phyloP scores from a whole-genome alignment of 805 yeast species.

The Komagataella ulmi region DNA sequence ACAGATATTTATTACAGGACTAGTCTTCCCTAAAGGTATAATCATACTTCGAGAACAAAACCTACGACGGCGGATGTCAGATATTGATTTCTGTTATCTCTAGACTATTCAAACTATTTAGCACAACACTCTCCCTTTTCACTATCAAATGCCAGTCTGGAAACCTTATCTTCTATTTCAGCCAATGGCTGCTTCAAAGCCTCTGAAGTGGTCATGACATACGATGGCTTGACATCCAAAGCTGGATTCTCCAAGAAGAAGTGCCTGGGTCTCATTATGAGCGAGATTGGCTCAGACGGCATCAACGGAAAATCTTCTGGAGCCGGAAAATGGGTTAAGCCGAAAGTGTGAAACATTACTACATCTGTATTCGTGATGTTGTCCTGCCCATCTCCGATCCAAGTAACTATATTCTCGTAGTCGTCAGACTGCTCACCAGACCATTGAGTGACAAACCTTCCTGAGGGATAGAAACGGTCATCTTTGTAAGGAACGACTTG shows the following conservation, averaged over 20 bases:
- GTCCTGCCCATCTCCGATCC: slow-evolving; percentile 53
- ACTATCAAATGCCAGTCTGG: slow-evolving; percentile 34
- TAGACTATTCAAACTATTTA: not conserved
- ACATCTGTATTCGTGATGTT: slow-evolving; percentile 56
- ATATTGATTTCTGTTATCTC: not conserved
- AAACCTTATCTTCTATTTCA: slow-evolving; percentile 33
- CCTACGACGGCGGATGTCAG: not conserved
- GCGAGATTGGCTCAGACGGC: slow-evolving; percentile 76
- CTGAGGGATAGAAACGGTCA: slow-evolving; percentile 69
- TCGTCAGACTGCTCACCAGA: slow-evolving; percentile 40
- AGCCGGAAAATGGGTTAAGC: slow-evolving; percentile 77
- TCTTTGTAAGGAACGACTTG: slow-evolving; percentile 64
- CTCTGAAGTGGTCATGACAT: slow-evolving; percentile 32
- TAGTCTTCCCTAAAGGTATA: not conserved
- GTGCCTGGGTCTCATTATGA: slow-evolving; percentile 67
- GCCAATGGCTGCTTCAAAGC: slow-evolving; percentile 21
- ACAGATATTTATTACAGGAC: not conserved
- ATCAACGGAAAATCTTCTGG: slow-evolving; percentile 85
- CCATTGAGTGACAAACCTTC: slow-evolving; percentile 66
- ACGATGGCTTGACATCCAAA: slow-evolving; percentile 60
- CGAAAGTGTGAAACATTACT: slow-evolving; percentile 70
- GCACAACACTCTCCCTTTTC: not conserved
- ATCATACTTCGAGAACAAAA: not conserved
- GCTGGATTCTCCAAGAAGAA: slow-evolving; percentile 71
- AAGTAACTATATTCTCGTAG: slow-evolving; percentile 47